Evolutionary conservation across 2,329 filamentous ascomycete species (phyloP).

Genomic region (Ophiostoma sp.): DNA sequence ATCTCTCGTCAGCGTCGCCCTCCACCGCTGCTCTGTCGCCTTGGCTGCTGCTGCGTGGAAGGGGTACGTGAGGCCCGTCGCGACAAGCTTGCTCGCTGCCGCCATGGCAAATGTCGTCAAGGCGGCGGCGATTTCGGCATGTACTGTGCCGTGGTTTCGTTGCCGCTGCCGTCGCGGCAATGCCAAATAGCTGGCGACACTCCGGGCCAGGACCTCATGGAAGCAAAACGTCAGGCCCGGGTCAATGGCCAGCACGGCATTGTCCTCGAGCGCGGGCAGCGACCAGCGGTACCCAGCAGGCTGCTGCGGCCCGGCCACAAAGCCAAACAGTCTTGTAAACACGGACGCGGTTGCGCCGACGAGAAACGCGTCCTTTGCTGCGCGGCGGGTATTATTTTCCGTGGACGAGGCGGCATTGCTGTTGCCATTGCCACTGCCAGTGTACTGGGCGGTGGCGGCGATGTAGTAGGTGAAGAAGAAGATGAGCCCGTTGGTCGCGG

Average conservation of each 20-base stretch:
- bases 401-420: neutral
- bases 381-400: neutral
- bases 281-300: conserved; percentile 37
- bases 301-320: neutral
- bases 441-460: conserved; percentile 39
- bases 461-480: conserved; percentile 72
- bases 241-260: conserved; percentile 74
- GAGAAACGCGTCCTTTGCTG: conserved; percentile 32
- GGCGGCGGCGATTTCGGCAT: conserved; percentile 28
- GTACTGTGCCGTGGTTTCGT: conserved; percentile 32
- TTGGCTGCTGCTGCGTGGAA: conserved; percentile 62
- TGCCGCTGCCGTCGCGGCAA: conserved; percentile 23
- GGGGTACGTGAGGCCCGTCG: conserved; percentile 74
- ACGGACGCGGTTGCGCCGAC: conserved; percentile 36
- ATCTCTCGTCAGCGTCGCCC: neutral
- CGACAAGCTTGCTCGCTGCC: conserved; percentile 71
- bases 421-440: neutral
- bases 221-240: conserved; percentile 82
- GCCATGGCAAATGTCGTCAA: conserved; percentile 50
- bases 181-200: neutral
- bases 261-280: conserved; percentile 72
- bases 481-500: conserved; percentile 65
- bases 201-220: conserved; percentile 54
- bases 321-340: conserved; percentile 45
- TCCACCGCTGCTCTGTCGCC: neutral